Base-by-base conservation (phyloP, 352 stramenopile species). In the Globisporangium cylindrosporum region DNA sequence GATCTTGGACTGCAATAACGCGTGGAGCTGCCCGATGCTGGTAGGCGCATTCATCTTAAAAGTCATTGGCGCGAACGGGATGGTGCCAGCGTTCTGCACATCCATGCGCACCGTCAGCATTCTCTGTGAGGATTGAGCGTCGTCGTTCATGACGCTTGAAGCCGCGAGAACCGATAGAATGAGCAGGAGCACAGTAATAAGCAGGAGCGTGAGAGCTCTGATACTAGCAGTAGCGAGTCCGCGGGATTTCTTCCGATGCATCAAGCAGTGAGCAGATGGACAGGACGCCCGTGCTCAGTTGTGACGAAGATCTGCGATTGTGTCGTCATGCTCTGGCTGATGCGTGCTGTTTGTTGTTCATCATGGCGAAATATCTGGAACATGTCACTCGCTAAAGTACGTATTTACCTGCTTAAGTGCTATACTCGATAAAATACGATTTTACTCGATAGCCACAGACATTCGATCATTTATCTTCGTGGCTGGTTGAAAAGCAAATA, bases 51-150 rank as follows among this genome's bases (percentile, higher is more conserved):
- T 15, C 43, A 56, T 22, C 38, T 53, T 60, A 36, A 71, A 15
- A 20, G 66, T 71, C 58, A 67, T 61, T 3, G 66, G 66, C 7
- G 66, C 46, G 2, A 61, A 3, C 18, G 25, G 22, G 6, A 60
- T 9, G 2, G 48, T 12, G 3, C 48, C 66, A 25, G 49, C 48
- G 38, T 71, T 71, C 59, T 71, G 66, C 22, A 71, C 66, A 20
- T 71, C 66, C 24, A 71, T 51, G 10, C 66, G 66, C 59, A 71
- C 59, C n/a, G 66, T 71, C 36, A 71, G 24, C 25, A 59, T n/a
- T 25, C 25, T 43, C 46, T 38, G 41, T 12, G 15, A 22, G 20
- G 56, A 36, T 20, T 14, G 41, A 20, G 56, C 24, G 14, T 36
- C 29, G 27, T 32, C 24, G 43, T n/a, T 46, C 63, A 68, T 63